Conservation (phyloP, 2,329 filamentous ascomycete genomes). For the Sporothrix dimorphospora region DNA sequence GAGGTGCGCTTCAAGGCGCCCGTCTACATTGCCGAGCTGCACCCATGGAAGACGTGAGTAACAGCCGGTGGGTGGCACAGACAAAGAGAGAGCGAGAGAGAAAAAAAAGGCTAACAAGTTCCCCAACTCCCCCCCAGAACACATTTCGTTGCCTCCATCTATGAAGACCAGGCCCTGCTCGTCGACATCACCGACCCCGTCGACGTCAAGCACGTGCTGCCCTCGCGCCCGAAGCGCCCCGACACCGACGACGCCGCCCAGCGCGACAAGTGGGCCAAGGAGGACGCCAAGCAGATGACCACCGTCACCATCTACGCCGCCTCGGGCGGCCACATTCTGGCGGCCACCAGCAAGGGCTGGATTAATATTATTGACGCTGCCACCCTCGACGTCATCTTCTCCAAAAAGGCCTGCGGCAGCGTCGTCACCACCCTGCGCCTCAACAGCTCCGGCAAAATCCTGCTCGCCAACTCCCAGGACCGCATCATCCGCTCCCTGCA, state of each 20-base stretch:
- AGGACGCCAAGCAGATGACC: constrained; percentile 93
- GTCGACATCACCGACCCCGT: constrained; percentile 75
- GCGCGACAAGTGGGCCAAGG: constrained; percentile 83
- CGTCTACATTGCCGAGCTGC: constrained; percentile 93
- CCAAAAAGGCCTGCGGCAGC: constrained; percentile 82
- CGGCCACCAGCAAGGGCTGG: constrained; percentile 93
- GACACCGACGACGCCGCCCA: constrained; percentile 70
- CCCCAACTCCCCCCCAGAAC: constrained; percentile 40
- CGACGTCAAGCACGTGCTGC: constrained; percentile 75
- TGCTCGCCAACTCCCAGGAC: constrained; percentile 92
- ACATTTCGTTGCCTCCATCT: constrained; percentile 87
- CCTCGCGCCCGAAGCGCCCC: constrained; percentile 78
- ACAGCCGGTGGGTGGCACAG: too few species aligned
- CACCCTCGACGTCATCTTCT: constrained; percentile 82
- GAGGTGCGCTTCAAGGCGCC: constrained; percentile 91
- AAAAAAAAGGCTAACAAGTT: background rate
- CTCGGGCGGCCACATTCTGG: constrained; percentile 83
- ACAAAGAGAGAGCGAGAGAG: background rate
- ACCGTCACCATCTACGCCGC: constrained; percentile 89
- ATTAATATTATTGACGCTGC: constrained; percentile 90
- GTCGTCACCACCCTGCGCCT: constrained; percentile 87
- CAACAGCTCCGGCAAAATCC: constrained; percentile 79
- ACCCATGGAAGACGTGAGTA: constrained; percentile 76
- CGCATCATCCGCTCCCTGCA: constrained; percentile 92
- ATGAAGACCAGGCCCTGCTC: constrained; percentile 88